Evolutionary conservation across 495 filamentous ascomycete species (phyloP), one percentile per base, ranked within the genome.

Genomic region (Mycothermus thermophilus): DNA sequence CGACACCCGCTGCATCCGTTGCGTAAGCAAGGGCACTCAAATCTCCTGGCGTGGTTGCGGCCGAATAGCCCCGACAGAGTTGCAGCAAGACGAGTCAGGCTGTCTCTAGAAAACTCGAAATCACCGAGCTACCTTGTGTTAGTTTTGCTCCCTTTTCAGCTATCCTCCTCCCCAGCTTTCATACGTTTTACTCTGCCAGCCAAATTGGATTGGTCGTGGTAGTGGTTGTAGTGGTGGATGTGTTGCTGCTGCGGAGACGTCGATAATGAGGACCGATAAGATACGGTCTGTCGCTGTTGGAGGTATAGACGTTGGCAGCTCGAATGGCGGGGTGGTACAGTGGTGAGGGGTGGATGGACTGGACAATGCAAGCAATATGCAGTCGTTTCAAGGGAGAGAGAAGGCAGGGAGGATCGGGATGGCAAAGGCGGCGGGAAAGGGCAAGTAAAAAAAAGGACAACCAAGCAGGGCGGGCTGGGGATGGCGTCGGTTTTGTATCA

Each of bases 401-500:
- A 23, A 30, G 19, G 34, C 21, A 23, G 26, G 35, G 14, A 23
- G 10, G 33, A 25, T 6, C 8, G 31, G 11, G 20, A 22, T 12
- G 30, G 18, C 8, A 9, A 17, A 17, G 14, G 22, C 10, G 30
- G 19, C 18, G 23, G 29, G 23, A 27, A 29, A 37, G 35, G 14
- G 28, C 24, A 30, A 38, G 20, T 31, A 11, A 15, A 23, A 25
- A 21, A 27, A 29, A 37, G 35, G 14, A 32, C 24, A 30, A 38
- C 14, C 34, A 11, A 15, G 29, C 21, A 25, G n/a, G 12, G 20
- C 35, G 22, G 11, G 22, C n/a, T 32, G 42, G 45, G 42, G 32
- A 48, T 41, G 37, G 42, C 40, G 47, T 49, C 39, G 47, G 41
- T 47, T 54, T 54, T 54, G 45, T 51, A 51, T 47, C 42, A 44